Conservation (phyloP, 139 green algal genomes). For the Closterium sp. region DNA sequence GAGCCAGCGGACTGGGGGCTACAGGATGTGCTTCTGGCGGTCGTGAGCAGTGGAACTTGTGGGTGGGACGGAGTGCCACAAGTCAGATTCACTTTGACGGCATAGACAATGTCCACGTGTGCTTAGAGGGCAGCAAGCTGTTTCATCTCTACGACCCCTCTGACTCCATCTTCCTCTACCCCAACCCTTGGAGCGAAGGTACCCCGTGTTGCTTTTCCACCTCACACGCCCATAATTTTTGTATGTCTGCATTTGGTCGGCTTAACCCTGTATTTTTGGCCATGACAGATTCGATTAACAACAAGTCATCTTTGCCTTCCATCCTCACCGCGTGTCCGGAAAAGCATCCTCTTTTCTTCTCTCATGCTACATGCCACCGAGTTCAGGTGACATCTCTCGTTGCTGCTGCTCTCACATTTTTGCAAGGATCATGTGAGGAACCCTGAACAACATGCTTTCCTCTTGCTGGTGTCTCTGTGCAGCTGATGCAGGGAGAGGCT, state of each 20-base stretch:
- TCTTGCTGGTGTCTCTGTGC: background rate
- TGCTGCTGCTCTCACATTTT: background rate
- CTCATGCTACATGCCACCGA: background rate
- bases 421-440: background rate
- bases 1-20: too few relatives aligned
- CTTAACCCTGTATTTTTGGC: background rate
- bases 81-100: slow-evolving; percentile 36
- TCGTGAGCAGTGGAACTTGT: slow-evolving; percentile 15
- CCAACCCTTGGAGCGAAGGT: slow-evolving; percentile 11
- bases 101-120: slow-evolving; percentile 34
- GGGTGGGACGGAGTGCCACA: slow-evolving; percentile 12
- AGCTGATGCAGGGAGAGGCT: slow-evolving; percentile 5
- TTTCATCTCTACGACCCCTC: slow-evolving; percentile 24
- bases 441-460: background rate
- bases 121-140: slow-evolving; percentile 9
- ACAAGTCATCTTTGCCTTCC: slow-evolving; percentile 1
- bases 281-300: background rate
- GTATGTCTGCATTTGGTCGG: background rate
- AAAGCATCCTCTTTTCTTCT: slow-evolving; percentile 1
- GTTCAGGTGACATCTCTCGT: background rate
- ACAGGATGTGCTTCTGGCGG: background rate
- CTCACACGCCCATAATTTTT: background rate
- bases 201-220: background rate
- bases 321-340: background rate
- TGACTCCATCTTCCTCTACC: slow-evolving; percentile 9